Base-by-base conservation (phyloP, 306 rosid species). In the Cercis canadensis region DNA sequence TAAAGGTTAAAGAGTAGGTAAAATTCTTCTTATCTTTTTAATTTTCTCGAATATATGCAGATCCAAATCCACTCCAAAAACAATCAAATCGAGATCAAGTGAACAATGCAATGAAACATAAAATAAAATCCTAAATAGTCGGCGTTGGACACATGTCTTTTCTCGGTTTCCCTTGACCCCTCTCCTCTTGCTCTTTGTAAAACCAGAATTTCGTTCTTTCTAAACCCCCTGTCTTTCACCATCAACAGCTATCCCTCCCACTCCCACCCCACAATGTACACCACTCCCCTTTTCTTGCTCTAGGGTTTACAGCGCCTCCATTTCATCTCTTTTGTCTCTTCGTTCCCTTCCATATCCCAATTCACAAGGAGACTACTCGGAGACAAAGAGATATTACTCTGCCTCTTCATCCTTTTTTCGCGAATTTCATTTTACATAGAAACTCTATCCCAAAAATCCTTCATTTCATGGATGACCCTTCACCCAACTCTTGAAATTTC, bases 101-200 rank as follows among this genome's bases (percentile, higher is more conserved):
- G 43, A 37, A 37, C 2, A 37, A 5, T 5, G 7, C 7, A 37
- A 37, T 37, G 10, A 37, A 37, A 5, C 10, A 37, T 37, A 37
- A 49, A 53, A 33, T 12, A 45, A 47, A 21, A 47, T 47, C 62
- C 63, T 12, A 16, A 14, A 56, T 44, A 31, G 44, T 44, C 13
- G 64, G 33, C 43, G 65, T 12, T 57, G 44, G 11, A 16, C 55
- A 47, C 72, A 51, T 21, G 61, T 52, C 62, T 39, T 15, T 36
- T 32, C 43, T 6, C 29, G 1, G 29, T 24, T 24, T 24, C 29
- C 2, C 29, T 24, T 24, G 29, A 24, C 29, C 29, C 29, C 3
- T 24, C 3, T 3, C 29, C 29, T 24, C 29, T 24, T 1, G 29
- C 29, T 24, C 3, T 24, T 3, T 24, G 29, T 24, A 24, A 24